Base-by-base conservation (phyloP, 169 alveolate genomes). In the Theileria annulata region DNA sequence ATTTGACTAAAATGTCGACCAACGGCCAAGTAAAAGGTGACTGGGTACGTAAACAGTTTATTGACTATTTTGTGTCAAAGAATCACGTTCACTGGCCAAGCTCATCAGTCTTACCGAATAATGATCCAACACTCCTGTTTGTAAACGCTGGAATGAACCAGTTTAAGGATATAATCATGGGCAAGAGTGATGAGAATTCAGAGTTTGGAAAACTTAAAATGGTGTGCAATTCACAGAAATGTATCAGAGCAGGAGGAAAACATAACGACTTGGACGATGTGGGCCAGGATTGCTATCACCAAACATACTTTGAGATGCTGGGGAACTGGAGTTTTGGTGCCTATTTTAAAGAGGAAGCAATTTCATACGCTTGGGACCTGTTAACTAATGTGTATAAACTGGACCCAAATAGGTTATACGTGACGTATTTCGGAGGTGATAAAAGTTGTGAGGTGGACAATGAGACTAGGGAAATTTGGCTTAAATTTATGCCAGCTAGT, bases 311-410 rank as follows among this genome's bases (percentile, higher is more conserved):
- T 83, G 99, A 96, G 88, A 96, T 96, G 99, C 91, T 96, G n/a
- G 98, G 99, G 47, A 95, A 95, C 82, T 96, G 99, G 99, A 92
- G 97, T 75, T 96, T 96, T 69, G 99, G 99, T 9, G 98, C 95
- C 92, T 96, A 95, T 77, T 95, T 96, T 88, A 96, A 96, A 82
- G 90, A 90, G 70, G 98, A 95, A 60, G 97, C 98, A 31, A 95
- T 96, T 47, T 94, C 84, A 3, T 94, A 92, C 94, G 99, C 99
- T 30, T 96, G 97, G 96, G 92, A 93, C 75, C 84, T 95, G 49
- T 93, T 96, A 75, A 93, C 96, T 0, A 92, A 94, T 77, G 97
- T 93, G 31, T 95, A 94, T 89, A 86, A 87, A 33, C 87, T 95
- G 54, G 91, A 92, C 48, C 77, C 87, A 13, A 87, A 89, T 51